Evolutionary conservation across 805 yeast genomes (phyloP), one percentile per base, ranked within the genome.

Genomic region (Lipomyces kockii): DNA sequence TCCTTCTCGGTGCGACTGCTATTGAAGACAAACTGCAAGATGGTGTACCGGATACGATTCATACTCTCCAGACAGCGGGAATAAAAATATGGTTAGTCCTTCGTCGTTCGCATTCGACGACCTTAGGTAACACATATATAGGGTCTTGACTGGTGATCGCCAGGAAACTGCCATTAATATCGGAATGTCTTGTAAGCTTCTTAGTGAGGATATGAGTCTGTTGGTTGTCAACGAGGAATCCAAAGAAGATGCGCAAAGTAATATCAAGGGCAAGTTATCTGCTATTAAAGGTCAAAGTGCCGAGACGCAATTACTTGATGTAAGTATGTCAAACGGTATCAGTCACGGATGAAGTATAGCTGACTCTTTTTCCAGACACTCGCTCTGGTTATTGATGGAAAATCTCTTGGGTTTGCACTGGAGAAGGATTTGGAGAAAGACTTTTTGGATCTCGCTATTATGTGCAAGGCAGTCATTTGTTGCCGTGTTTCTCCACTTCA

Each of bases 81-180:
- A 93, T 96, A 71, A 94, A 92, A 77, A 86, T 95, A 20, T 95
- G 99, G 99, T 64, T 62, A 29, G 37, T 22, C 53, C n/a, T 6
- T 27, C 3, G 32, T 11, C 32, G 22, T 43, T 56, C 27, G 29
- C 25, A 22, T 14, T 11, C 17, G 4, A 34, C 17, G 5, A 9
- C 49, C 22, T 25, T n/a, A 54, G 59, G 55, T 65, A 53, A 61
- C 56, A 17, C 17, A 22, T 25, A 22, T 25, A 20, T 57, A 67
- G 70, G 71, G 98, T 95, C 29, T 82, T 95, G 61, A 95, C 99
- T 1, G 99, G 99, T 74, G 99, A 95, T 77, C 86, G 97, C 78
- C 99, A 96, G 78, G 99, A 95, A 78, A 95, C 99, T 14, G 99
- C 99, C 0, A 90, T 95, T 72, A 95, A 95, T 77, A 95, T 95